Conservation (phyloP, 1,139 yeast genomes). For the Yamadazyma mexicana region DNA sequence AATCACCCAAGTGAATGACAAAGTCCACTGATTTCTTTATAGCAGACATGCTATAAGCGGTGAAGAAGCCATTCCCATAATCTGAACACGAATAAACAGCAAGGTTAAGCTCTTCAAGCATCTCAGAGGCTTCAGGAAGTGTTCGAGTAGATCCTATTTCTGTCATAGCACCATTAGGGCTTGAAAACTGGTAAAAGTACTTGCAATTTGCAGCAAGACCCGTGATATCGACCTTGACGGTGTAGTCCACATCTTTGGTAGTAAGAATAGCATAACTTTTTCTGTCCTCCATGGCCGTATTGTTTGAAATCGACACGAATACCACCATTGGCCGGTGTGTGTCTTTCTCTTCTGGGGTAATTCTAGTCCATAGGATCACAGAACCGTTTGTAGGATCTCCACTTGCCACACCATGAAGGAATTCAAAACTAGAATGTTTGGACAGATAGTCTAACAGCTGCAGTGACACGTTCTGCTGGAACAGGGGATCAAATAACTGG, state of each 20-base stretch:
- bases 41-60: conserved; percentile 1
- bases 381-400: conserved; percentile 3
- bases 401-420: conserved; percentile 1
- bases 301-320: neutral
- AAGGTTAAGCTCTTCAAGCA: neutral
- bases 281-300: neutral
- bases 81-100: conserved; percentile 1
- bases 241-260: conserved; percentile 1
- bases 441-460: no score
- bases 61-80: neutral
- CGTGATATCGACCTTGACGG: conserved; percentile 2
- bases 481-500: neutral
- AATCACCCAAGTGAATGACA: conserved; percentile 2
- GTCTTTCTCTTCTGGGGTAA: neutral
- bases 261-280: neutral
- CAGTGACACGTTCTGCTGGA: neutral
- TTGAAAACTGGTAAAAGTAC: conserved; percentile 2
- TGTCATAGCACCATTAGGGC: neutral
- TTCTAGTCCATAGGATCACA: conserved; percentile 2
- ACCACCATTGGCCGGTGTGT: neutral
- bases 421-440: no score
- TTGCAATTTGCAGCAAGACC: neutral
- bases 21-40: conserved; percentile 1
- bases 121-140: neutral
- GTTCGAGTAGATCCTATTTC: neutral